A percentile compares a stretch with the other conserved stretches of the same genome.
Conservation (phyloP, 305 asterid genomes). For the Nicotiana rustica region DNA sequence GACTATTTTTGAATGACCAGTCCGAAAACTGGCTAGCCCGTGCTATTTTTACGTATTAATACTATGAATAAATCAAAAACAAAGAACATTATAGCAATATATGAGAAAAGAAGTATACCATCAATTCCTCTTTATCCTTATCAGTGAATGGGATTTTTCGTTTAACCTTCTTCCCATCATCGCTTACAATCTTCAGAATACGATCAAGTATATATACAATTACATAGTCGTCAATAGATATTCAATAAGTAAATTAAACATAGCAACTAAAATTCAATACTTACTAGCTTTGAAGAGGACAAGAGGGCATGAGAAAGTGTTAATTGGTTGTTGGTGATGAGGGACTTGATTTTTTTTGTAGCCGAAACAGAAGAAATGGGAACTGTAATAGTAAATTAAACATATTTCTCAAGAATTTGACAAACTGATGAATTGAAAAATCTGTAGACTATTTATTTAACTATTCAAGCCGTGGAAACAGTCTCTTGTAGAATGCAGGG, state of each 20-base stretch:
- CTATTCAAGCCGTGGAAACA: no score
- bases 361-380: conserved; percentile 83
- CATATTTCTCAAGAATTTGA: conserved; percentile 30
- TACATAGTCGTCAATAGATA: background rate
- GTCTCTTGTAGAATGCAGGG: no score
- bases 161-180: conserved; percentile 84
- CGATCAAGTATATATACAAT: background rate
- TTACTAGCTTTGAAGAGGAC: conserved; percentile 80
- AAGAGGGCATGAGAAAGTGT: conserved; percentile 84
- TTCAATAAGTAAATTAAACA: background rate
- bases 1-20: no score
- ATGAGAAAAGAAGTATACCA: conserved; percentile 48
- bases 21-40: no score
- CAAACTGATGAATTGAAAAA: background rate
- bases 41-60: no score
- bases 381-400: conserved; percentile 52
- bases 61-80: background rate
- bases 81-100: background rate
- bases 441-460: background rate
- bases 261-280: conserved; percentile 2
- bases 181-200: conserved; percentile 58
- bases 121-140: conserved; percentile 89
- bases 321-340: conserved; percentile 62
- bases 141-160: conserved; percentile 79
- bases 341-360: conserved; percentile 91